A percentile compares a stretch with the other conserved stretches of the same genome.
Evolutionary conservation across 306 rosid genomes (phyloP).

Genomic region (Corylus avellana): DNA sequence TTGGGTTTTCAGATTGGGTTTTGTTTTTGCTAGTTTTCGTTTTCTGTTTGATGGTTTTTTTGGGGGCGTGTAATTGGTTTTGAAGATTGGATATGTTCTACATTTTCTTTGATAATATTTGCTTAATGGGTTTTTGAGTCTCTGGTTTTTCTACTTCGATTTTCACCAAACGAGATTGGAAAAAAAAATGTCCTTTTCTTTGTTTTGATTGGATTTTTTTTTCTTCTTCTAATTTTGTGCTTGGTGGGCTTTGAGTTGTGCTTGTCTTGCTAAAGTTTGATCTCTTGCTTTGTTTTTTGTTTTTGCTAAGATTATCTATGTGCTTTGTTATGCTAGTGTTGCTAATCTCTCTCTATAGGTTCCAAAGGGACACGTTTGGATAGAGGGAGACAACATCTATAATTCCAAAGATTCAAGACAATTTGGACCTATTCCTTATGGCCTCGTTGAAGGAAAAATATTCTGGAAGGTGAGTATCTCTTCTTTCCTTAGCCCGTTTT

Average conservation of each 20-base stretch:
- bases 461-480: constrained; percentile 64
- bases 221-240: neutral
- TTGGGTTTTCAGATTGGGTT: neutral
- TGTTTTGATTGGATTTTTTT: neutral
- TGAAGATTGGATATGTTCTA: neutral
- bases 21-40: neutral
- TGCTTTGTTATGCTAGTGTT: constrained; percentile 12
- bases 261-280: neutral
- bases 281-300: constrained; percentile 1
- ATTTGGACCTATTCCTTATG: constrained; percentile 77
- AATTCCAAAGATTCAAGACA: constrained; percentile 57
- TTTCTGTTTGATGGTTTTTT: constrained; percentile 12
- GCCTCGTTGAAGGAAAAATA: constrained; percentile 55
- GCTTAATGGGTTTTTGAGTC: constrained; percentile 11
- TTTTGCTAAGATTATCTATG: neutral
- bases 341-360: constrained; percentile 37
- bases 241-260: neutral
- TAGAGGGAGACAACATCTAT: constrained; percentile 71
- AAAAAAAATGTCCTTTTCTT: no score
- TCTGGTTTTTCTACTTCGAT: neutral
- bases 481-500: neutral
- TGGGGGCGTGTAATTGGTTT: neutral
- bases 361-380: constrained; percentile 80
- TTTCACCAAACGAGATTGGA: no score
- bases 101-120: neutral